Percentiles rank a stretch among this genome's conserved stretches.
phyloP scores from a whole-genome alignment of 805 yeast genomes.

The Yarrowia deformans region DNA sequence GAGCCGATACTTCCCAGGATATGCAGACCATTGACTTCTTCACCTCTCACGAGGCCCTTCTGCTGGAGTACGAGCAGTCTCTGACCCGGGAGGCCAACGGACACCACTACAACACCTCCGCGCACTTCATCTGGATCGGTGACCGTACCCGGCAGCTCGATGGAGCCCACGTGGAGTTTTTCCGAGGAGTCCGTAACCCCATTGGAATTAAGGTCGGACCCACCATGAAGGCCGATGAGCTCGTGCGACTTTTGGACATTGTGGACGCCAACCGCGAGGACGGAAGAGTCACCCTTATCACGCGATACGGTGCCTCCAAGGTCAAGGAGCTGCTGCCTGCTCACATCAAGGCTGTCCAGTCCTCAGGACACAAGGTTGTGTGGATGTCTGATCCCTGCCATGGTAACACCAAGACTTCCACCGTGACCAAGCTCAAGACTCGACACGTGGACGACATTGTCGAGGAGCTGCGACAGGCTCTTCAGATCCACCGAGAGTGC shows the following conservation, averaged over 20 bases:
- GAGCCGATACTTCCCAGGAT: constrained; percentile 49
- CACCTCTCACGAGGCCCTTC: constrained; percentile 55
- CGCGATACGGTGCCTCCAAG: constrained; percentile 54
- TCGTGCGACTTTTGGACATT: constrained; percentile 51
- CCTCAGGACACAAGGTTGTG: constrained; percentile 53
- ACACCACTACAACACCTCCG: constrained; percentile 54
- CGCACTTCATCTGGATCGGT: constrained; percentile 57
- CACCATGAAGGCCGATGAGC: constrained; percentile 52
- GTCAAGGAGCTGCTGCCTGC: constrained; percentile 51
- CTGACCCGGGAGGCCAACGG: constrained; percentile 50
- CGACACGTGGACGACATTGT: constrained; percentile 55
- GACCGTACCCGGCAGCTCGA: constrained; percentile 55
- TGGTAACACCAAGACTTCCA: constrained; percentile 54
- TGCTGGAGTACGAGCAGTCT: constrained; percentile 54
- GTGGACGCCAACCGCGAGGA: constrained; percentile 52
- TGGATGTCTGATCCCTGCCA: constrained; percentile 58
- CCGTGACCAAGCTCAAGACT: constrained; percentile 53
- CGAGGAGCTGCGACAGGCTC: constrained; percentile 51
- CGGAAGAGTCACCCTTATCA: constrained; percentile 54
- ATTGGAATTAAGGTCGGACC: constrained; percentile 57
- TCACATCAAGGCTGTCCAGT: constrained; percentile 53
- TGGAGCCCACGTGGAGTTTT: constrained; percentile 58
- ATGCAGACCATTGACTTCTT: constrained; percentile 52
- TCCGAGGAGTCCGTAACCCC: constrained; percentile 55
- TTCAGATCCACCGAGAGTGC: constrained; percentile 50